Evolutionary conservation across 345 rosid genomes (phyloP).

Genomic region (Geranium brycei): DNA sequence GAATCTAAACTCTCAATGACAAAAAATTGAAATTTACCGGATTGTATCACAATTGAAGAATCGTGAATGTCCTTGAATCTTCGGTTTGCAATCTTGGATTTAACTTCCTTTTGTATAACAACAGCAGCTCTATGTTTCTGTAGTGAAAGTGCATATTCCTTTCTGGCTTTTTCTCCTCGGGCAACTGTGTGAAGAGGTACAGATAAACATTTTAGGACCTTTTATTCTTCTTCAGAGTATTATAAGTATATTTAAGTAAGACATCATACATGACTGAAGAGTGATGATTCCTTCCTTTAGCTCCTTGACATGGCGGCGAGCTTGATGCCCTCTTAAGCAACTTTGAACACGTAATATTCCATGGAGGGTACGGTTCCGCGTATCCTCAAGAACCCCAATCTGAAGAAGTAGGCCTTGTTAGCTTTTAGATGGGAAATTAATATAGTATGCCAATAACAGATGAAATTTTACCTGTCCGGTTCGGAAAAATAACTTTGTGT

Average conservation of each 20-base stretch:
- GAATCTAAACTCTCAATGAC: too few relatives aligned
- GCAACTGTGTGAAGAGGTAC: slow-evolving; percentile 40
- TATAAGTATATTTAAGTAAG: background rate
- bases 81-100: slow-evolving; percentile 33
- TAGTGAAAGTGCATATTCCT: slow-evolving; percentile 46
- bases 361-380: slow-evolving; percentile 90
- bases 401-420: slow-evolving; percentile 18
- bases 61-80: slow-evolving; percentile 30
- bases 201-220: slow-evolving; percentile 3
- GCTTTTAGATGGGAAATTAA: background rate
- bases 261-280: slow-evolving; percentile 72
- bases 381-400: slow-evolving; percentile 97
- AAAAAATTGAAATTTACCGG: slow-evolving; percentile 35
- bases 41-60: slow-evolving; percentile 59
- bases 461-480: slow-evolving; percentile 68
- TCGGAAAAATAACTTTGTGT: slow-evolving; percentile 90
- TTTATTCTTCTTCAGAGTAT: background rate
- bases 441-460: background rate
- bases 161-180: slow-evolving; percentile 62
- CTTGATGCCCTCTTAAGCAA: slow-evolving; percentile 85
- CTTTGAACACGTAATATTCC: slow-evolving; percentile 91
- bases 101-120: slow-evolving; percentile 55
- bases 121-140: slow-evolving; percentile 78
- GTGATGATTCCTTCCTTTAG: slow-evolving; percentile 48
- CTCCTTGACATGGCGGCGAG: slow-evolving; percentile 49